phyloP scores from a whole-genome alignment of 2,329 filamentous ascomycete species.

The Fusarium setosum region DNA sequence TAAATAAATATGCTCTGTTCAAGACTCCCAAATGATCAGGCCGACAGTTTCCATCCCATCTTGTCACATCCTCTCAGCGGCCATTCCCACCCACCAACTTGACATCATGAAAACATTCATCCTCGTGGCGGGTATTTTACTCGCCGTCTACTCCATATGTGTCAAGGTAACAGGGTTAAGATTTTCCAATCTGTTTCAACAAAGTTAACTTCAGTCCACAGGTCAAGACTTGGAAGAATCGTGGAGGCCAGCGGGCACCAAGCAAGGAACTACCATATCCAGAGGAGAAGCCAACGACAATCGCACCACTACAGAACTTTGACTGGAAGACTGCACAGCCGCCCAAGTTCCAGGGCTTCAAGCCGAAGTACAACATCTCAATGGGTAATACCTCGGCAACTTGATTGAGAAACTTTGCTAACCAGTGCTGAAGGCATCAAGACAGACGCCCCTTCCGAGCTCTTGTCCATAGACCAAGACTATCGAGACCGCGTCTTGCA shows the following conservation, averaged over 20 bases:
- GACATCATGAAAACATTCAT: background rate
- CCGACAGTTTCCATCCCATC: background rate
- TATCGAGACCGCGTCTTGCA: slow-evolving; percentile 58
- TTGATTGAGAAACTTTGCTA: rapidly evolving
- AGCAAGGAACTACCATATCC: background rate
- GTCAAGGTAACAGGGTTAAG: background rate
- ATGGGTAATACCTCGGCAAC: slow-evolving; percentile 9
- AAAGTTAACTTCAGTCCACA: rapidly evolving
- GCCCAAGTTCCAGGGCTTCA: slow-evolving; percentile 20
- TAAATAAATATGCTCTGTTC: background rate
- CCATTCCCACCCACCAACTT: too few relatives aligned
- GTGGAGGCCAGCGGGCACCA: background rate
- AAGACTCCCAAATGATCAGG: too few relatives aligned
- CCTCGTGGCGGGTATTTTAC: background rate
- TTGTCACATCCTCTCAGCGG: background rate
- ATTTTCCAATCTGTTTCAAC: background rate
- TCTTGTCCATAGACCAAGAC: slow-evolving; percentile 64
- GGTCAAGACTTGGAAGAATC: background rate
- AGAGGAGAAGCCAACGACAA: slow-evolving; percentile 5
- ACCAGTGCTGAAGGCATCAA: slow-evolving; percentile 52
- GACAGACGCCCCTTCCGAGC: slow-evolving; percentile 56
- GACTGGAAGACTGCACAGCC: slow-evolving; percentile 21
- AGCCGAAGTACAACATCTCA: slow-evolving; percentile 31
- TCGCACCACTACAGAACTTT: slow-evolving; percentile 20
- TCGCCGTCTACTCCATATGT: background rate